phyloP scores from a whole-genome alignment of 2,329 filamentous ascomycete species.

The Colletotrichum theobromicola region DNA sequence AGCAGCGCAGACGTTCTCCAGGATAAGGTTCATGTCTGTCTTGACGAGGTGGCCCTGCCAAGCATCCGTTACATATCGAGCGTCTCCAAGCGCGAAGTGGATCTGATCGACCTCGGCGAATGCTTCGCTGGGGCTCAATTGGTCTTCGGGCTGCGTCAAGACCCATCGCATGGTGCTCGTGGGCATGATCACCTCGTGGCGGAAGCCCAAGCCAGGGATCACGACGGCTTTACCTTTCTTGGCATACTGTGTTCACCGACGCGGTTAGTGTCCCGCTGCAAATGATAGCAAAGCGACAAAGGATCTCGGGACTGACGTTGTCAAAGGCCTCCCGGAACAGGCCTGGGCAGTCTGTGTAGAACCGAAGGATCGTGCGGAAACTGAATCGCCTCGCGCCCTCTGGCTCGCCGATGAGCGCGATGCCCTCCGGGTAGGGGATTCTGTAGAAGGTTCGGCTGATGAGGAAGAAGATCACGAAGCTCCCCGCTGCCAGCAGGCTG shows the following conservation, averaged over 20 bases:
- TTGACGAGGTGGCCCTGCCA: constrained; percentile 41
- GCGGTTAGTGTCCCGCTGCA: neutral
- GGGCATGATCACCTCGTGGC: constrained; percentile 48
- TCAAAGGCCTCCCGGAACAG: constrained; percentile 36
- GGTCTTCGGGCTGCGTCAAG: constrained; percentile 40
- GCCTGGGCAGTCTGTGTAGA: constrained; percentile 33
- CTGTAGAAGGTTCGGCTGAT: constrained; percentile 22
- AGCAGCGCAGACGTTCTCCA: constrained; percentile 36
- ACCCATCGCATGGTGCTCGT: constrained; percentile 43
- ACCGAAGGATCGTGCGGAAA: constrained; percentile 30
- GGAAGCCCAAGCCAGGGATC: constrained; percentile 42
- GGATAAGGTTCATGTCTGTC: constrained; percentile 36
- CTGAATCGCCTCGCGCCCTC: constrained; percentile 28
- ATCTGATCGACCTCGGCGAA: constrained; percentile 43
- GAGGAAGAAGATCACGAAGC: constrained; percentile 20
- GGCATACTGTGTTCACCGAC: constrained; percentile 35
- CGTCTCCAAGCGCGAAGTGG: constrained; percentile 40
- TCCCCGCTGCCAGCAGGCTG: neutral
- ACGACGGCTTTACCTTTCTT: constrained; percentile 47
- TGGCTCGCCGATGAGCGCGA: constrained; percentile 31
- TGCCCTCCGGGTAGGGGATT: constrained; percentile 28
- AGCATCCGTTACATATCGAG: constrained; percentile 33
- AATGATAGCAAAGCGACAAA: neutral
- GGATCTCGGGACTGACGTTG: constrained; percentile 22
- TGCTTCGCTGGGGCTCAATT: constrained; percentile 37